These are phyloP conservation scores for Rhododendron mucronatum DNA, from an alignment of 148 eudicot species.

Conservation along the genomic window DNA sequence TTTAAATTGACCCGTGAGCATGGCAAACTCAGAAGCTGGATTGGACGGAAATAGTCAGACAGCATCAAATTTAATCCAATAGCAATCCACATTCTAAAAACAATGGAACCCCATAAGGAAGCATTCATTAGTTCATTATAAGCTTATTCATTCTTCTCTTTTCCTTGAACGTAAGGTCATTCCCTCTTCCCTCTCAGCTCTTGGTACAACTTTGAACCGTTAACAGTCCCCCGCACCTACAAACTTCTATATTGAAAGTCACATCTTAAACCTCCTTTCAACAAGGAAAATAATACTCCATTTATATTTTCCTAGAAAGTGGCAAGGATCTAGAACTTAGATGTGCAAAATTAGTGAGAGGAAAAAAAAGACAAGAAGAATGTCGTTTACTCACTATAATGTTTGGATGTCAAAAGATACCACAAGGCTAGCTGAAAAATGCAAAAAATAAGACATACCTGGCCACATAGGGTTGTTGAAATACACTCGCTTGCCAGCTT, in stretches of 20 bases:
- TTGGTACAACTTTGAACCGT: neutral
- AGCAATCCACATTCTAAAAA: neutral
- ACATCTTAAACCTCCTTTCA: neutral
- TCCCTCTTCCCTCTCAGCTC: neutral
- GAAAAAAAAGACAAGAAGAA: neutral
- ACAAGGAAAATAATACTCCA: neutral
- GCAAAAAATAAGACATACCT: constrained; percentile 39
- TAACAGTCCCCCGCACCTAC: neutral
- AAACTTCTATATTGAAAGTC: neutral
- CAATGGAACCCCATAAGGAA: neutral
- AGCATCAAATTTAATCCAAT: neutral
- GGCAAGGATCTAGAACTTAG: neutral
- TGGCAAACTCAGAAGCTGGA: neutral
- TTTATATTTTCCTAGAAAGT: neutral
- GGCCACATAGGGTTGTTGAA: constrained; percentile 99
- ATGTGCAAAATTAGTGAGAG: neutral
- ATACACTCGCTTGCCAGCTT: constrained; percentile 44
- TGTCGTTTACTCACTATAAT: neutral
- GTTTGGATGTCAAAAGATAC: neutral
- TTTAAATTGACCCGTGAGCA: neutral
- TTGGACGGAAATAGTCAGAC: neutral
- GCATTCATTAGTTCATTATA: neutral
- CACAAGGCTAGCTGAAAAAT: neutral
- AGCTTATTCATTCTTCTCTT: neutral
- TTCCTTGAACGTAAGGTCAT: neutral